Percentiles rank a stretch among this genome's conserved stretches.
phyloP scores from a whole-genome alignment of 1,284 basidiomycete species.

The Meripilus lineatus region DNA sequence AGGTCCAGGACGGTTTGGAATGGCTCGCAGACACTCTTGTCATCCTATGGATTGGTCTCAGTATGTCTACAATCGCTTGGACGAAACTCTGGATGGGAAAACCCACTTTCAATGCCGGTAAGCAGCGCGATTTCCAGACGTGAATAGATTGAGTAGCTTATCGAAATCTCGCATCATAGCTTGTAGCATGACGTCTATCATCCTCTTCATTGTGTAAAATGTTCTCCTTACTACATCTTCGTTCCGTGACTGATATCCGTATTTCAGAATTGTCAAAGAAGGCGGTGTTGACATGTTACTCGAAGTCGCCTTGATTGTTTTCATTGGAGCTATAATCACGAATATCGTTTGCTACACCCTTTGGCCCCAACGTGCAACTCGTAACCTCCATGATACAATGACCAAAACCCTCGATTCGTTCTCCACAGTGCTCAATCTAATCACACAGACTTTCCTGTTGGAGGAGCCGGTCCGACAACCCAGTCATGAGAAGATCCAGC shows the following conservation, averaged over 20 bases:
- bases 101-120: constrained; percentile 89
- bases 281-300: constrained; percentile 74
- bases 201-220: constrained; percentile 80
- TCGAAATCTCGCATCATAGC: constrained; percentile 39
- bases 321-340: constrained; percentile 72
- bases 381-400: constrained; percentile 81
- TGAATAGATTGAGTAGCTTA: background rate
- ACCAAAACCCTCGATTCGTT: constrained; percentile 84
- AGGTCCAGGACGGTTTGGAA: constrained; percentile 60
- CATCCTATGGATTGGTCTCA: constrained; percentile 77
- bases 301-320: constrained; percentile 73
- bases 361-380: constrained; percentile 83
- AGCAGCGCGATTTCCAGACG: constrained; percentile 15
- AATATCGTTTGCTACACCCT: constrained; percentile 81
- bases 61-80: constrained; percentile 81
- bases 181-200: constrained; percentile 88
- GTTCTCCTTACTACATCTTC: constrained; percentile 1
- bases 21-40: constrained; percentile 66
- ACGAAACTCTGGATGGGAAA: constrained; percentile 88
- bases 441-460: constrained; percentile 81
- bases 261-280: constrained; percentile 78
- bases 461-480: constrained; percentile 59
- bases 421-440: constrained; percentile 74
- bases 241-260: constrained; percentile 5
- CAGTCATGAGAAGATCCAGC: constrained; percentile 59